These are phyloP conservation scores for Botryotinia globosa DNA, from an alignment of 2,329 filamentous ascomycete genomes.

Conservation along the genomic window DNA sequence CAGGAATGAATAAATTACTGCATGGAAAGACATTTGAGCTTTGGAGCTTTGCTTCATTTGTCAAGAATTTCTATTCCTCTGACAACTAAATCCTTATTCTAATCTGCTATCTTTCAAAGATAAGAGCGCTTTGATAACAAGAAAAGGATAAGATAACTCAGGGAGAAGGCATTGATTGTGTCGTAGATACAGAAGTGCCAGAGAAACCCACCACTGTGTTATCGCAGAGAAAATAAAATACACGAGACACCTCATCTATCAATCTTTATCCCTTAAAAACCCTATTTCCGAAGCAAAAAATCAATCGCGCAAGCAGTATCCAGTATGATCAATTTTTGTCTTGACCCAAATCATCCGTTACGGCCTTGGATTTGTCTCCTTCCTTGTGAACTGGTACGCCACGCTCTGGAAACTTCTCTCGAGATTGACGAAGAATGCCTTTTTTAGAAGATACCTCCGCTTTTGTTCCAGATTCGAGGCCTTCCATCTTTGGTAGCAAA, in stretches of 20 bases:
- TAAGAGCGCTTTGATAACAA: accelerated
- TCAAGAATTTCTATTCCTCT: background rate
- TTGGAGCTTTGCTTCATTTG: no score
- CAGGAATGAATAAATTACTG: background rate
- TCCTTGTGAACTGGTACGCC: background rate
- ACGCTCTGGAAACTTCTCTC: background rate
- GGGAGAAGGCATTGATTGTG: background rate
- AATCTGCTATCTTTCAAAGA: background rate
- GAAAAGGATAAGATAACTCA: accelerated
- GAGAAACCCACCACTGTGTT: background rate
- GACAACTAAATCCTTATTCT: background rate
- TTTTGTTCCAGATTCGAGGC: background rate
- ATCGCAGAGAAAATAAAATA: background rate
- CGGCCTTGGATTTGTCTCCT: background rate
- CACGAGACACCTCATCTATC: background rate
- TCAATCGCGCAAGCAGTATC: background rate
- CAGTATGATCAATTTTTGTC: background rate
- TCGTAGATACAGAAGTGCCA: background rate
- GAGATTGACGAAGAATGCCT: background rate
- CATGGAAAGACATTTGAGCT: no score
- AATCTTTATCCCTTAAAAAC: background rate
- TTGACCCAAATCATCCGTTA: background rate
- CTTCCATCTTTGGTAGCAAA: background rate
- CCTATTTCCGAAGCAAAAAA: background rate
- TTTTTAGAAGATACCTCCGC: no score